Percentiles rank a stretch among this genome's conserved stretches.
These are phyloP conservation scores for Salvia miltiorrhiza DNA, from an alignment of 257 asterid genomes.

Conservation along the genomic window DNA sequence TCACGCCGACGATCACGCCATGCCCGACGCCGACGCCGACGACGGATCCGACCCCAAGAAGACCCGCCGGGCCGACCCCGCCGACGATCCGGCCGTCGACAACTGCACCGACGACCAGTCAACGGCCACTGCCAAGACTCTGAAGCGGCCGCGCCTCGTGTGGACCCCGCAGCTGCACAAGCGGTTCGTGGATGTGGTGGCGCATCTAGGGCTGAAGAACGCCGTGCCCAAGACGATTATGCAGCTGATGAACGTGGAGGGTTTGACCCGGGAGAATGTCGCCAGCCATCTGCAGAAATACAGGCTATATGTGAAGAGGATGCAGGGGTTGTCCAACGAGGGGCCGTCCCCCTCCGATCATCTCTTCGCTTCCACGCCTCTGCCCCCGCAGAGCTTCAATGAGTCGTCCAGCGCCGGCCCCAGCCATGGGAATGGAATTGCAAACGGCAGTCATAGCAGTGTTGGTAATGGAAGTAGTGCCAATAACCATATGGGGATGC, in stretches of 20 bases:
- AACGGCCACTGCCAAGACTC: constrained; percentile 46
- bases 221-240: constrained; percentile 93
- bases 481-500: constrained; percentile 42
- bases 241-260: constrained; percentile 95
- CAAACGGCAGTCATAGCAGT: constrained; percentile 31
- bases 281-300: constrained; percentile 95
- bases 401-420: constrained; percentile 49
- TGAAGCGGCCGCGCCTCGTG: constrained; percentile 83
- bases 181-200: constrained; percentile 89
- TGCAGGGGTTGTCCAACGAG: constrained; percentile 68
- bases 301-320: constrained; percentile 72
- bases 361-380: constrained; percentile 68
- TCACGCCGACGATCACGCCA: constrained; percentile 31
- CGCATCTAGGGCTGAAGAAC: constrained; percentile 69
- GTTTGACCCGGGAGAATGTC: constrained; percentile 85
- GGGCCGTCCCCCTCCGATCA: constrained; percentile 77
- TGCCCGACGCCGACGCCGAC: constrained; percentile 34
- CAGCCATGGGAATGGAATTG: constrained; percentile 35
- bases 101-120: constrained; percentile 46
- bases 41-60: constrained; percentile 67
- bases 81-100: constrained; percentile 32
- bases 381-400: constrained; percentile 68
- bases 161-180: constrained; percentile 97
- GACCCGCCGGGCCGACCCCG: constrained; percentile 38
- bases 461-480: constrained; percentile 30